Percentiles rank a stretch among this genome's conserved stretches.
Evolutionary conservation across 1,284 basidiomycete species (phyloP).

Genomic region (Schizophyllum commune): DNA sequence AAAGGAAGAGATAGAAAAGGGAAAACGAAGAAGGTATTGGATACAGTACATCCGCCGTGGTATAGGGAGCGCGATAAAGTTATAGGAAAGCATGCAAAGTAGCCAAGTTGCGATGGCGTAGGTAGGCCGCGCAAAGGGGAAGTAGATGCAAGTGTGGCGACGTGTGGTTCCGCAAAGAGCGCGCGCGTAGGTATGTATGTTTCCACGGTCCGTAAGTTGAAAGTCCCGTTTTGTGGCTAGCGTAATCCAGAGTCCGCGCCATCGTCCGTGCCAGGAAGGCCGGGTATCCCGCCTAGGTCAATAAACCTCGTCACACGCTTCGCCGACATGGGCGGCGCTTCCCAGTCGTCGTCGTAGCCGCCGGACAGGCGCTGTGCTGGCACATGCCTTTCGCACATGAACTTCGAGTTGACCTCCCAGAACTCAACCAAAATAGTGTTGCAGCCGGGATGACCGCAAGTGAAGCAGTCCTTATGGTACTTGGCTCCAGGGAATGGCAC

Average conservation of each 20-base stretch:
- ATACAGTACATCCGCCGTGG: neutral
- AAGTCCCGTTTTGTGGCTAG: neutral
- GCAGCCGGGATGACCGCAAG: constrained; percentile 59
- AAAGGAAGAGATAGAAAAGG: neutral
- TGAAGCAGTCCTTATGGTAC: constrained; percentile 81
- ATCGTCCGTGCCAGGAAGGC: neutral
- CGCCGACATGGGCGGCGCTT: constrained; percentile 36
- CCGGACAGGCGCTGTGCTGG: constrained; percentile 23
- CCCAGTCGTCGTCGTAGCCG: constrained; percentile 25
- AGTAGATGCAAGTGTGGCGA: neutral
- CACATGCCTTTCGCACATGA: constrained; percentile 77
- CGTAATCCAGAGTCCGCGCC: neutral
- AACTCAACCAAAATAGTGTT: constrained; percentile 64
- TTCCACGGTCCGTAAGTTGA: neutral
- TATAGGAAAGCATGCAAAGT: neutral
- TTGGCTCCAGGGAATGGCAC: constrained; percentile 69
- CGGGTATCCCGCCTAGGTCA: constrained; percentile 31
- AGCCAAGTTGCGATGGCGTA: neutral
- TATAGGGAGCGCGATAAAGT: neutral
- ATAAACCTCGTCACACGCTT: constrained; percentile 64
- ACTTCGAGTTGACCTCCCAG: constrained; percentile 76
- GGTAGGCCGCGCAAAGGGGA: neutral
- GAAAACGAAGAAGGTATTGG: neutral
- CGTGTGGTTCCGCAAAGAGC: neutral
- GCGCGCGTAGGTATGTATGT: neutral